These are phyloP conservation scores for Pouteria campechiana DNA, from an alignment of 179 eudicot genomes.

Conservation along the genomic window DNA sequence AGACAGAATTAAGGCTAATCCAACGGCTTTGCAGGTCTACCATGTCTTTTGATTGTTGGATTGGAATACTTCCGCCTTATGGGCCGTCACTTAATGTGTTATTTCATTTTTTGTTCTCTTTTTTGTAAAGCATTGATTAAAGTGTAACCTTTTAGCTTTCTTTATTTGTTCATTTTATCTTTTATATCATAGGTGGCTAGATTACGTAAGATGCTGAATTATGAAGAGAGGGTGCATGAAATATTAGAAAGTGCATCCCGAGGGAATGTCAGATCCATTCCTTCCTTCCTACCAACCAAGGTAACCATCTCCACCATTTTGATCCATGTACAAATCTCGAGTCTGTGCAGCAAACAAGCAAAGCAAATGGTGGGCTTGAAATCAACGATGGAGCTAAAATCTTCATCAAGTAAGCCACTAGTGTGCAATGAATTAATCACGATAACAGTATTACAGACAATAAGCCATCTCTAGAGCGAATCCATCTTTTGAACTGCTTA, in stretches of 20 bases:
- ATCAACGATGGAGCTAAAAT: too few relatives aligned
- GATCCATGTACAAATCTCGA: neutral
- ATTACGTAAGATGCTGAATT: slow-evolving; percentile 56
- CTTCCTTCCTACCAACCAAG: slow-evolving; percentile 51
- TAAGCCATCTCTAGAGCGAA: too few relatives aligned
- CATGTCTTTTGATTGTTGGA: too few relatives aligned
- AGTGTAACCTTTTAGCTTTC: neutral
- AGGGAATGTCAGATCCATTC: slow-evolving; percentile 26
- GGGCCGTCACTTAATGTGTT: too few relatives aligned
- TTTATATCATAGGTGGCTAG: slow-evolving; percentile 29
- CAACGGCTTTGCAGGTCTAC: too few relatives aligned
- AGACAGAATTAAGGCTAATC: too few relatives aligned
- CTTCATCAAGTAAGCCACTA: too few relatives aligned
- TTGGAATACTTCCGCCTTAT: too few relatives aligned
- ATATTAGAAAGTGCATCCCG: slow-evolving; percentile 34
- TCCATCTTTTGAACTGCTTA: too few relatives aligned
- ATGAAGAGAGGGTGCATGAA: slow-evolving; percentile 59
- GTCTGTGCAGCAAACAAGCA: neutral
- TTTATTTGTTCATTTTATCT: neutral
- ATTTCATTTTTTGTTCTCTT: neutral
- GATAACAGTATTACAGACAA: too few relatives aligned
- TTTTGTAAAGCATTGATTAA: neutral
- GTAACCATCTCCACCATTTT: slow-evolving; percentile 13
- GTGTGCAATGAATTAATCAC: too few relatives aligned
- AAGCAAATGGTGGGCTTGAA: too few relatives aligned